Evolutionary conservation across 495 filamentous ascomycete species (phyloP).

Genomic region (Daldinia loculata): DNA sequence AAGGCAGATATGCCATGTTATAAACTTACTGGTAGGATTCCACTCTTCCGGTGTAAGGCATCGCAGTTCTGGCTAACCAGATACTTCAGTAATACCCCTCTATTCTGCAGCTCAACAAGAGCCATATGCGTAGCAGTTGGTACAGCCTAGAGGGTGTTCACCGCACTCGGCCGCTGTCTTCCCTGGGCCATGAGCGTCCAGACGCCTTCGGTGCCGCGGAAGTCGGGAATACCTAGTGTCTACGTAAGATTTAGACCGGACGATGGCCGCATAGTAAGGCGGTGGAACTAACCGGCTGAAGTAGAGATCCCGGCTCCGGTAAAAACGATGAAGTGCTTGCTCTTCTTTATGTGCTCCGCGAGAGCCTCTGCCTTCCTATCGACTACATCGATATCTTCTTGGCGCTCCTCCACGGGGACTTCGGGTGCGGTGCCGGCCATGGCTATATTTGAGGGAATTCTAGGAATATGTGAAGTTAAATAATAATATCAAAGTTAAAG

Average conservation of each 20-base stretch:
- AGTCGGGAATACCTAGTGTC: slow-evolving; percentile 54
- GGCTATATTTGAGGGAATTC: neutral
- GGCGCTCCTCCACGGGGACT: slow-evolving; percentile 48
- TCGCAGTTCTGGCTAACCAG: slow-evolving; percentile 60
- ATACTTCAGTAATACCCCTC: slow-evolving; percentile 52
- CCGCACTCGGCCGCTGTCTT: slow-evolving; percentile 36
- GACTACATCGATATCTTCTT: slow-evolving; percentile 45
- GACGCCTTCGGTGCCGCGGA: slow-evolving; percentile 55
- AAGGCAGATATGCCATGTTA: neutral
- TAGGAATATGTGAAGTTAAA: neutral
- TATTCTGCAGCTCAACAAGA: slow-evolving; percentile 55
- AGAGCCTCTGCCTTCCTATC: slow-evolving; percentile 50
- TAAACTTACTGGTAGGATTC: slow-evolving; percentile 51
- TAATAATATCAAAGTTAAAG: neutral
- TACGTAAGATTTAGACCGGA: slow-evolving; percentile 10
- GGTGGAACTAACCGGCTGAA: slow-evolving; percentile 48
- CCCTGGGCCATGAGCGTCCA: slow-evolving; percentile 57
- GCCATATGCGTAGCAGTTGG: slow-evolving; percentile 60
- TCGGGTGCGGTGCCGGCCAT: slow-evolving; percentile 53
- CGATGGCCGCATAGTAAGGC: neutral
- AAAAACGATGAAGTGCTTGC: slow-evolving; percentile 59
- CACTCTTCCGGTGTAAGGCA: slow-evolving; percentile 55
- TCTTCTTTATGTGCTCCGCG: slow-evolving; percentile 49
- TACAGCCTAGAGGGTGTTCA: slow-evolving; percentile 53
- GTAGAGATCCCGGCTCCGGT: slow-evolving; percentile 59